Conservation (phyloP, 164 flowering plant species). For the Annona squamosa region DNA sequence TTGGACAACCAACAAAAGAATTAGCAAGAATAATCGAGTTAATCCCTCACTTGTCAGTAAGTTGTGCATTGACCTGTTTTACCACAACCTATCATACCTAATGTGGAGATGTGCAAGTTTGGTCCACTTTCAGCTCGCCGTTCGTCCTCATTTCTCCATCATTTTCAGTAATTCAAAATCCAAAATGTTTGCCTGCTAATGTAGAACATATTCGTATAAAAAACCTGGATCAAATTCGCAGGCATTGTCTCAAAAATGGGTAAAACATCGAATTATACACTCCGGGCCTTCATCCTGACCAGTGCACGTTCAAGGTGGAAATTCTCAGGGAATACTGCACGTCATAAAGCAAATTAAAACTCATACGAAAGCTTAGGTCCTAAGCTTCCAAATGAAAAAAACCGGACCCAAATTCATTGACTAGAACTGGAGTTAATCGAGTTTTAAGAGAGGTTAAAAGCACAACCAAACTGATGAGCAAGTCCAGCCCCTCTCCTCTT, state of each 20-base stretch:
- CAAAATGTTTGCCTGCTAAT: conserved; percentile 21
- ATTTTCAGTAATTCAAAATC: conserved; percentile 27
- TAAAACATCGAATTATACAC: conserved; percentile 21
- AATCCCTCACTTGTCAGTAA: not conserved
- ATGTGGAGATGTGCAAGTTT: conserved; percentile 37
- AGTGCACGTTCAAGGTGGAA: conserved; percentile 14
- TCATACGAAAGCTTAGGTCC: conserved; percentile 43
- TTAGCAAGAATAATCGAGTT: not conserved
- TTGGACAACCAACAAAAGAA: not conserved
- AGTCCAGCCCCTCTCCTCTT: not conserved
- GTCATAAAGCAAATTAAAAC: not conserved
- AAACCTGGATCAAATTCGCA: conserved; percentile 2
- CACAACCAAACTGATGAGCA: conserved; percentile 33
- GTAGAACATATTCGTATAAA: conserved; percentile 4
- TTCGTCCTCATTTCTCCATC: conserved; percentile 13
- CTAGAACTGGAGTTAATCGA: conserved; percentile 23
- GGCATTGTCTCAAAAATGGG: conserved; percentile 18
- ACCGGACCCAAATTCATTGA: conserved; percentile 26
- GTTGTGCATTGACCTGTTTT: not conserved
- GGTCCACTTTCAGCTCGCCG: conserved; percentile 3
- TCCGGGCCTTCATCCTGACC: conserved; percentile 30
- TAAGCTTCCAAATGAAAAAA: conserved; percentile 27
- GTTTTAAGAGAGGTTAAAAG: conserved; percentile 31
- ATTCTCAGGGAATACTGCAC: conserved; percentile 15
- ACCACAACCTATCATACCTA: not conserved